Base-by-base conservation (phyloP, 345 rosid genomes). In the Kandelia obovata region DNA sequence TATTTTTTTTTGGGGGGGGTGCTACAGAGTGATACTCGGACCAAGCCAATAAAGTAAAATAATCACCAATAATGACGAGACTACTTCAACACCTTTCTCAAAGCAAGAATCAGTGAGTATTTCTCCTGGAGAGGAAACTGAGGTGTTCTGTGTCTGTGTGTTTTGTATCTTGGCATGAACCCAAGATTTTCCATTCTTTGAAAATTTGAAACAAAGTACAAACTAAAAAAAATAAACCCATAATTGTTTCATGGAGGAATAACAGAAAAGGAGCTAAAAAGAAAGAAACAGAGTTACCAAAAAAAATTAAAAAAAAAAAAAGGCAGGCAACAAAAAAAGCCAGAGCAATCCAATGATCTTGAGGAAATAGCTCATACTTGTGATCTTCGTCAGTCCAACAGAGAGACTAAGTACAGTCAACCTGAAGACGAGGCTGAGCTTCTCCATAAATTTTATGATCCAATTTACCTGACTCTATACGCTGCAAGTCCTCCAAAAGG, bases 401-500 rank as follows among this genome's bases (percentile, higher is more conserved):
- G 2, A 68, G 31, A 66, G 90, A 73, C 28, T 70, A 81, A 52
- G 68, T 21, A 51, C 70, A 65, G 65, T 79, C 86, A 52, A 73
- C 73, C 73, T 84, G 78, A 78, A 81, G 58, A 76, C 61, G 53
- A 63, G 86, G 65, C 66, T 73, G 81, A 64, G 53, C 55, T 56
- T 73, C 80, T 31, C 61, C 86, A 61, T 21, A 32, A 28, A 83
- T 77, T 62, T 74, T 68, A 58, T 80, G 81, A 70, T 88, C 94
- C 62, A 88, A 63, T 65, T 80, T 73, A 39, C 91, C 94, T 2
- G 88, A 80, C 61, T 86, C 91, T 26, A 88, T 86, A 59, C 77
- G 76, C 84, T 84, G 64, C 80, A 88, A 75, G 73, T 86, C 94
- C 81, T 88, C 78, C 74, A 88, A 63, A 60, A 88, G 87, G 43